A percentile compares a stretch with the other conserved stretches of the same genome.
These are phyloP conservation scores for Cercospora sp. DNA, from an alignment of 2,329 filamentous ascomycete species.

Conservation along the genomic window DNA sequence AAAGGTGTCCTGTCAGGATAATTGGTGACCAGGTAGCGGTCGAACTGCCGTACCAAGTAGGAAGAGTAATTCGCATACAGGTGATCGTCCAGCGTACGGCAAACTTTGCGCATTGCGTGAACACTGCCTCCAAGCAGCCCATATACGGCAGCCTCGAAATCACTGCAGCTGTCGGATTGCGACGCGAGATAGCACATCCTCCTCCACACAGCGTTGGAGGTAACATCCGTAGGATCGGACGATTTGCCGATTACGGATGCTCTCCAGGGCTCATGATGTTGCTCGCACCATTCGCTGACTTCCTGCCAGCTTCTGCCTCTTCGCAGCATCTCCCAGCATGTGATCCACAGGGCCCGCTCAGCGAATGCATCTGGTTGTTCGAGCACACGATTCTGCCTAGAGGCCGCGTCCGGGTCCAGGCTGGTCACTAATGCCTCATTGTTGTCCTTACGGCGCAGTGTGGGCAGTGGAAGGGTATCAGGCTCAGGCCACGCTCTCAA, in stretches of 20 bases:
- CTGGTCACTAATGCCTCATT: conserved; percentile 74
- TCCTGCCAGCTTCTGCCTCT: conserved; percentile 73
- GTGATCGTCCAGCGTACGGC: conserved; percentile 79
- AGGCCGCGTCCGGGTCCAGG: conserved; percentile 86
- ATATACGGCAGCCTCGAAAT: conserved; percentile 87
- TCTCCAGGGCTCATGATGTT: conserved; percentile 85
- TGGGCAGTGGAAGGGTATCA: conserved; percentile 55
- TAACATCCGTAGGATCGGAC: conserved; percentile 42
- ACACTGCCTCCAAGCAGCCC: conserved; percentile 86
- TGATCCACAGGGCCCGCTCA: conserved; percentile 86
- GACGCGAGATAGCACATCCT: conserved; percentile 75
- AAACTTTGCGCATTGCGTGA: conserved; percentile 72
- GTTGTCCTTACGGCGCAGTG: conserved; percentile 47
- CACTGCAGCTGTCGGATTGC: conserved; percentile 64
- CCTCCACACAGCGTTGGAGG: conserved; percentile 59
- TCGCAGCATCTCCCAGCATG: conserved; percentile 90
- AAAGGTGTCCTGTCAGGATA: conserved; percentile 56
- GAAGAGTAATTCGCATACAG: conserved; percentile 87
- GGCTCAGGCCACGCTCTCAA: conserved; percentile 57
- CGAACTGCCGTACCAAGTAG: conserved; percentile 77
- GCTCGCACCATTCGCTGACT: conserved; percentile 82
- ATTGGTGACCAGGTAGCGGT: conserved; percentile 63
- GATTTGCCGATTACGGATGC: conserved; percentile 73
- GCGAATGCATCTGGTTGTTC: conserved; percentile 84
- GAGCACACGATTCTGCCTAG: conserved; percentile 72